These are phyloP conservation scores for Grammothele lineata DNA, from an alignment of 768 basidiomycete species.

Conservation along the genomic window DNA sequence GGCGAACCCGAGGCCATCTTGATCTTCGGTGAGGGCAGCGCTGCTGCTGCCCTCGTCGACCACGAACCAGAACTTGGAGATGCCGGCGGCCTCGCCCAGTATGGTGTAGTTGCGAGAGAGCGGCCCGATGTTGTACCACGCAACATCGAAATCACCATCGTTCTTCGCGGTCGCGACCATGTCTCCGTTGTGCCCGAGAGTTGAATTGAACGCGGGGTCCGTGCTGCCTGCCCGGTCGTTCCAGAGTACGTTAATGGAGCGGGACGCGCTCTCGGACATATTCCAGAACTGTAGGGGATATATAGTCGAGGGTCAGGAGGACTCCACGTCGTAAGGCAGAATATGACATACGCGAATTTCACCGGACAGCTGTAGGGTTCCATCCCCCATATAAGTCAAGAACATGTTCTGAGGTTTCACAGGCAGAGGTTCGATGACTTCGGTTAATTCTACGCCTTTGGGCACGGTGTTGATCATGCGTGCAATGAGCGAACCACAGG, in stretches of 20 bases:
- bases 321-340: too few relatives aligned
- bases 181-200: background rate
- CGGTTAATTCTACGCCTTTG: too few relatives aligned
- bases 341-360: too few relatives aligned
- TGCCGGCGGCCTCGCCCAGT: constrained; percentile 34
- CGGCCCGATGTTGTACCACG: constrained; percentile 42
- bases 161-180: background rate
- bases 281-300: too few relatives aligned
- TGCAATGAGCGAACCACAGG: too few relatives aligned
- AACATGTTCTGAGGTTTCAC: too few relatives aligned
- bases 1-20: background rate
- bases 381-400: too few relatives aligned
- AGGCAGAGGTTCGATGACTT: too few relatives aligned
- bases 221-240: constrained; percentile 34
- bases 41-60: constrained; percentile 33
- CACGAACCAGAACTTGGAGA: constrained; percentile 47
- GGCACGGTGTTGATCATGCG: too few relatives aligned
- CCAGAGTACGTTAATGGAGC: constrained; percentile 38
- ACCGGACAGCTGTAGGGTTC: too few relatives aligned
- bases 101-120: constrained; percentile 1
- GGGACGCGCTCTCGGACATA: constrained; percentile 38
- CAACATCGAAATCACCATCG: constrained; percentile 32
- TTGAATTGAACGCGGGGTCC: background rate
- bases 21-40: background rate
- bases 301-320: too few relatives aligned